These are phyloP conservation scores for Agrostemma githago DNA, from an alignment of 148 eudicot species.

Conservation along the genomic window DNA sequence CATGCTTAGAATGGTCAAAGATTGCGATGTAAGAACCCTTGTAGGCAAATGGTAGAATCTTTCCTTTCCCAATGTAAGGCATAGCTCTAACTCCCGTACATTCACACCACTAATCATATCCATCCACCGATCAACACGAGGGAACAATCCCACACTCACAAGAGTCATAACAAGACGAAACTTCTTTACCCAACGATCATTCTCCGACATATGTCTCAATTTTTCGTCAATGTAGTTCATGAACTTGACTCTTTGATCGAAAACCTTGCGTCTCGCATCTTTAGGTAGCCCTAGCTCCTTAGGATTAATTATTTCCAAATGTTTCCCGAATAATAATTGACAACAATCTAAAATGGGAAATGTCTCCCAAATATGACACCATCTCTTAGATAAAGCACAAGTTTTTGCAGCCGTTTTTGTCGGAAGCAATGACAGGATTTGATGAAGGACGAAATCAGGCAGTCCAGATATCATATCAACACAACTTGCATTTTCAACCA, in stretches of 20 bases:
- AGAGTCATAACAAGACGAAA: conserved; percentile 20
- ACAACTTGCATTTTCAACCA: conserved; percentile 10
- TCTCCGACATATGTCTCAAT: conserved; percentile 9
- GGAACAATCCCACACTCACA: conserved; percentile 20
- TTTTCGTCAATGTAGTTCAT: conserved; percentile 21
- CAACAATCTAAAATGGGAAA: conserved; percentile 22
- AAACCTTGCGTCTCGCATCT: conserved; percentile 17
- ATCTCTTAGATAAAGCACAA: conserved; percentile 21
- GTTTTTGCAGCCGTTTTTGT: conserved; percentile 21
- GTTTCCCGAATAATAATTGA: conserved; percentile 20
- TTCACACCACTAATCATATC: conserved; percentile 17
- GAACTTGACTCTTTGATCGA: conserved; percentile 16
- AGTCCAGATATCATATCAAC: conserved; percentile 22
- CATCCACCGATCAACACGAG: conserved; percentile 23
- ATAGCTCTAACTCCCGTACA: conserved; percentile 19
- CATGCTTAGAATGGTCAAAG: conserved; percentile 16
- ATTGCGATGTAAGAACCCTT: conserved; percentile 14
- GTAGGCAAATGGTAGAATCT: conserved; percentile 17
- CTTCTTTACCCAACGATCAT: conserved; percentile 14
- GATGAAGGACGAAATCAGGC: conserved; percentile 26
- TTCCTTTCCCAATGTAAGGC: conserved; percentile 18
- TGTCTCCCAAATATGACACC: conserved; percentile 23
- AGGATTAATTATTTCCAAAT: conserved; percentile 22
- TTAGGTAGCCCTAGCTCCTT: conserved; percentile 25
- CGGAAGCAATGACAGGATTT: conserved; percentile 19